Conservation (phyloP, 2,329 filamentous ascomycete genomes). For the Alternaria incomplexa region DNA sequence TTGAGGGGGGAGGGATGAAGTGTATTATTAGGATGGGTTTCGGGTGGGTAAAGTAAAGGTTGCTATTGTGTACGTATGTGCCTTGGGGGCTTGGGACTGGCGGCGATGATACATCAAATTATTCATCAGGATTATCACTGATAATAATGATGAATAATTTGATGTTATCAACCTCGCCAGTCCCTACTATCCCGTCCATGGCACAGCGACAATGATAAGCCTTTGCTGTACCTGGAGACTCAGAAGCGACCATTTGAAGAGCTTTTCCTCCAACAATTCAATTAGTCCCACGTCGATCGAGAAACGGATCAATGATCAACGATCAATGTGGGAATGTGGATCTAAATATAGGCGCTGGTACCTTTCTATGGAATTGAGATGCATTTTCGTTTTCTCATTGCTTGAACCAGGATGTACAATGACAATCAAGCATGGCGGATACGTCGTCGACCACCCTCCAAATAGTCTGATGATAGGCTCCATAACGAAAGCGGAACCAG, state of each 20-base stretch:
- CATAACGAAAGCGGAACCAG: neutral
- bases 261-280: neutral
- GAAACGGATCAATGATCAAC: neutral
- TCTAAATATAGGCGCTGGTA: neutral
- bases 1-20: conserved; percentile 8
- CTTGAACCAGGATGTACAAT: neutral
- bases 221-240: neutral
- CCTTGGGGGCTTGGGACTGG: neutral
- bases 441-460: neutral
- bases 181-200: neutral
- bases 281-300: neutral
- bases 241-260: neutral
- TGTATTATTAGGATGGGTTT: conserved; percentile 4
- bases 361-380: neutral
- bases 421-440: too few relatives aligned
- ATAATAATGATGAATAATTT: neutral
- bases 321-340: neutral
- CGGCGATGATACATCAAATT: neutral
- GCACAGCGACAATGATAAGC: neutral
- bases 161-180: neutral
- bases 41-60: too few relatives aligned
- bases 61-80: too few relatives aligned
- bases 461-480: neutral
- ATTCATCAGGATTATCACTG: neutral
- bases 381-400: neutral